A percentile compares a stretch with the other conserved stretches of the same genome.
phyloP scores from a whole-genome alignment of 2,329 filamentous ascomycete genomes.

The Sclerotinia minor region DNA sequence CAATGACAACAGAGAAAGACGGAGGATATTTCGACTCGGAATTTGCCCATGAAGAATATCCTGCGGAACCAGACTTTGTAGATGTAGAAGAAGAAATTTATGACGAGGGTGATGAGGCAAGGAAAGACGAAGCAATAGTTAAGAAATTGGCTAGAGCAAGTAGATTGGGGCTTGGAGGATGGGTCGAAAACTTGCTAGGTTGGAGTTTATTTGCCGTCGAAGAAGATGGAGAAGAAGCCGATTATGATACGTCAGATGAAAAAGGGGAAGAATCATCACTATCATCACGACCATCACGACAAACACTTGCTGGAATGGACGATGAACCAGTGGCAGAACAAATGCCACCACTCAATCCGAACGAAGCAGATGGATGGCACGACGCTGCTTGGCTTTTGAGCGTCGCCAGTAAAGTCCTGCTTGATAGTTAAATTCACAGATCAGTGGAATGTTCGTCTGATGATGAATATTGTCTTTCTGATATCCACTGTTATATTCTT shows the following conservation, averaged over 20 bases:
- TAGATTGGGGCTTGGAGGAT: conserved; percentile 54
- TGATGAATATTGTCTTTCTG: conserved; percentile 15
- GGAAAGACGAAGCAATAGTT: conserved; percentile 60
- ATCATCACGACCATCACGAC: conserved; percentile 34
- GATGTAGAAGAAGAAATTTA: conserved; percentile 61
- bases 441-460: no score
- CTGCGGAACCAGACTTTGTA: conserved; percentile 61
- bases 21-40: conserved; percentile 49
- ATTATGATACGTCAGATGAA: conserved; percentile 45
- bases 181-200: conserved; percentile 59
- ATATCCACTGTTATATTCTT: not conserved
- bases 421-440: conserved; percentile 17
- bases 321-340: conserved; percentile 47
- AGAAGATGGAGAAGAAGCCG: conserved; percentile 57
- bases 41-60: conserved; percentile 42
- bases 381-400: conserved; percentile 68
- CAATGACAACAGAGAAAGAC: conserved; percentile 47
- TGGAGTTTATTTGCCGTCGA: conserved; percentile 64
- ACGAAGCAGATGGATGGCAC: conserved; percentile 62
- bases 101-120: conserved; percentile 51
- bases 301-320: conserved; percentile 27
- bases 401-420: conserved; percentile 50
- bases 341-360: conserved; percentile 51
- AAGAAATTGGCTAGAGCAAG: conserved; percentile 57
- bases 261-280: conserved; percentile 42